A percentile compares a stretch with the other conserved stretches of the same genome.
These are phyloP conservation scores for Carex arenaria DNA, from an alignment of 202 grass and related monocot species.

Conservation along the genomic window DNA sequence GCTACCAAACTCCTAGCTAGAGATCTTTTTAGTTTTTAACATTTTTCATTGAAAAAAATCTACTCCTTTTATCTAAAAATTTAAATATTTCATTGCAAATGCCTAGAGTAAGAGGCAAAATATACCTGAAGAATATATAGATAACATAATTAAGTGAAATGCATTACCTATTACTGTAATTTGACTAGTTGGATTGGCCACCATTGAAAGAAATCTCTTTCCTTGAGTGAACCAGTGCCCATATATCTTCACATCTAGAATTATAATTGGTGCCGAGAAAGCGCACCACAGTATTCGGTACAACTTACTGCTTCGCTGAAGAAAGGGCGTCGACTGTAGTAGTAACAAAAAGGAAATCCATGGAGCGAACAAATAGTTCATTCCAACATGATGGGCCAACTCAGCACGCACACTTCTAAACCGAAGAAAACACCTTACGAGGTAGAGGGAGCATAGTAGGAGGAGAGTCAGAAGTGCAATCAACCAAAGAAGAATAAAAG, in stretches of 20 bases:
- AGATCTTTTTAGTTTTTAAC: background rate
- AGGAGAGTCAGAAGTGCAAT: slow-evolving; percentile 59
- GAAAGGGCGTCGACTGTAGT: slow-evolving; percentile 55
- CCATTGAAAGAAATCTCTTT: slow-evolving; percentile 74
- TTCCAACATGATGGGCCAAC: slow-evolving; percentile 85
- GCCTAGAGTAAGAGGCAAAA: background rate
- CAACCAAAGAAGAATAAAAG: slow-evolving; percentile 75
- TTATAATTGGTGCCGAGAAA: slow-evolving; percentile 66
- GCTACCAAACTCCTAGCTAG: background rate
- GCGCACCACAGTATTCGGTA: slow-evolving; percentile 55
- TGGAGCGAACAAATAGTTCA: slow-evolving; percentile 96
- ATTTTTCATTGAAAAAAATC: background rate
- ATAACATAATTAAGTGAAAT: background rate
- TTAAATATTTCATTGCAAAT: background rate
- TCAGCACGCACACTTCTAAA: slow-evolving; percentile 54
- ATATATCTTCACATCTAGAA: slow-evolving; percentile 82
- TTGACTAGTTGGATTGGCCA: slow-evolving; percentile 91
- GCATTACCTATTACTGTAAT: slow-evolving; percentile 72
- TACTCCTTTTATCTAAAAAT: background rate
- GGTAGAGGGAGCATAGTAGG: slow-evolving; percentile 54
- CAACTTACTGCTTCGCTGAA: slow-evolving; percentile 21
- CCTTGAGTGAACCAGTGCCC: slow-evolving; percentile 92
- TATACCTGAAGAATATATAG: background rate
- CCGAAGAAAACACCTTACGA: slow-evolving; percentile 44
- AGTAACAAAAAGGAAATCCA: slow-evolving; percentile 92